Conservation (phyloP, 495 filamentous ascomycete species). For the Podospora australis region DNA sequence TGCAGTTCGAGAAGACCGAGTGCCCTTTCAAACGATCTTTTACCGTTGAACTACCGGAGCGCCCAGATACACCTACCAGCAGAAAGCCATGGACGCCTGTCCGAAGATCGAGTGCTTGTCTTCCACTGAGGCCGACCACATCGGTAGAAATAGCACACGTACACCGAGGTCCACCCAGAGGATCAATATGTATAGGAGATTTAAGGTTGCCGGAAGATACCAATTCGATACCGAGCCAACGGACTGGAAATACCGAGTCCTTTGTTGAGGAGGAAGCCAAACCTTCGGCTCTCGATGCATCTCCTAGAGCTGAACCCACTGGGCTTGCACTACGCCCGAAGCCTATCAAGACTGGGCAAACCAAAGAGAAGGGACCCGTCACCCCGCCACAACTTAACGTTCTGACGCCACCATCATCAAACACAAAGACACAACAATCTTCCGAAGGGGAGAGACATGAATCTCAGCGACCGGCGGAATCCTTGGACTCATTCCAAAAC, state of each 20-base stretch:
- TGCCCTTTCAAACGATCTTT: constrained; percentile 80
- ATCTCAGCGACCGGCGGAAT: constrained; percentile 27
- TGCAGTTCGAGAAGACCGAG: constrained; percentile 79
- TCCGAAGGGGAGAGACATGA: constrained; percentile 8
- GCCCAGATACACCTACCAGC: constrained; percentile 56
- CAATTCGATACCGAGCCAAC: background rate
- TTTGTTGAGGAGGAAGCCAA: background rate
- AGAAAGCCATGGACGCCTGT: constrained; percentile 65
- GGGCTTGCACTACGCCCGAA: constrained; percentile 1
- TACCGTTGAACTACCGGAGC: constrained; percentile 66
- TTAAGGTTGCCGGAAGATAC: background rate
- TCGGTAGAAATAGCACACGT: constrained; percentile 19
- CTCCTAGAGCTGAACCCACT: background rate
- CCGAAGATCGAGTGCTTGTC: constrained; percentile 31
- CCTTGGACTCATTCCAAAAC: constrained; percentile 47
- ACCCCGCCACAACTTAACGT: constrained; percentile 31
- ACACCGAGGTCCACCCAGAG: constrained; percentile 9
- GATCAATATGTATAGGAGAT: constrained; percentile 10
- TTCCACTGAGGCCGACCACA: constrained; percentile 21
- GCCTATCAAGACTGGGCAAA: constrained; percentile 15
- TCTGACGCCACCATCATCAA: constrained; percentile 27
- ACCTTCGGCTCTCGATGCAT: background rate
- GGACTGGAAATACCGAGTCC: background rate
- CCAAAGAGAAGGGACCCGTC: constrained; percentile 28
- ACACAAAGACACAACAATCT: constrained; percentile 1